Evolutionary conservation across 306 rosid species (phyloP).

Genomic region (Vigna mungo): DNA sequence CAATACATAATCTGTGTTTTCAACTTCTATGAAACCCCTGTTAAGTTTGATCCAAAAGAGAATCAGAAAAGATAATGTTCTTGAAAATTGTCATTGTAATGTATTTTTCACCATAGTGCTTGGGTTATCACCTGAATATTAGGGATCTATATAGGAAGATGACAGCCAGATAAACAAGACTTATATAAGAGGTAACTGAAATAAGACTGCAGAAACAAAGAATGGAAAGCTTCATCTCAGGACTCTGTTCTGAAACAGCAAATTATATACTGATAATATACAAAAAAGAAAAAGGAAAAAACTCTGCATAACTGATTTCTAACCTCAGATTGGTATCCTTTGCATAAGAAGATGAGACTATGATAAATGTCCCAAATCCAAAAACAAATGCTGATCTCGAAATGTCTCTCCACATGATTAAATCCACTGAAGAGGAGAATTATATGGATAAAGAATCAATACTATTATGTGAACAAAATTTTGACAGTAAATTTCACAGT

Average conservation of each 20-base stretch:
- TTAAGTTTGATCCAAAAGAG: slow-evolving; percentile 29
- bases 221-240: slow-evolving; percentile 36
- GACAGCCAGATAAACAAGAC: slow-evolving; percentile 79
- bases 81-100: not conserved
- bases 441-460: slow-evolving; percentile 26
- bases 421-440: slow-evolving; percentile 63
- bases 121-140: slow-evolving; percentile 66
- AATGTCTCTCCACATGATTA: slow-evolving; percentile 89
- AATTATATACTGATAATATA: not conserved
- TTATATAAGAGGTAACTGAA: slow-evolving; percentile 74
- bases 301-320: slow-evolving; percentile 23
- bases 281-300: not conserved
- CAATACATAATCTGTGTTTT: slow-evolving; percentile 59
- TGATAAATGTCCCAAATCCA: slow-evolving; percentile 74
- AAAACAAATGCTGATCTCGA: slow-evolving; percentile 83
- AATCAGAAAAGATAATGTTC: slow-evolving; percentile 39
- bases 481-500: slow-evolving; percentile 7
- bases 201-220: slow-evolving; percentile 66
- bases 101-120: slow-evolving; percentile 16
- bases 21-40: slow-evolving; percentile 62
- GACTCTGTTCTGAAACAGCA: slow-evolving; percentile 24
- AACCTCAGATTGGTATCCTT: slow-evolving; percentile 80
- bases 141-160: slow-evolving; percentile 80
- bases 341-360: slow-evolving; percentile 73
- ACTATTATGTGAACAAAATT: slow-evolving; percentile 10